Evolutionary conservation across 768 basidiomycete genomes (phyloP), one percentile per base, ranked within the genome.

Genomic region (Leucocoprinus birnbaumii): DNA sequence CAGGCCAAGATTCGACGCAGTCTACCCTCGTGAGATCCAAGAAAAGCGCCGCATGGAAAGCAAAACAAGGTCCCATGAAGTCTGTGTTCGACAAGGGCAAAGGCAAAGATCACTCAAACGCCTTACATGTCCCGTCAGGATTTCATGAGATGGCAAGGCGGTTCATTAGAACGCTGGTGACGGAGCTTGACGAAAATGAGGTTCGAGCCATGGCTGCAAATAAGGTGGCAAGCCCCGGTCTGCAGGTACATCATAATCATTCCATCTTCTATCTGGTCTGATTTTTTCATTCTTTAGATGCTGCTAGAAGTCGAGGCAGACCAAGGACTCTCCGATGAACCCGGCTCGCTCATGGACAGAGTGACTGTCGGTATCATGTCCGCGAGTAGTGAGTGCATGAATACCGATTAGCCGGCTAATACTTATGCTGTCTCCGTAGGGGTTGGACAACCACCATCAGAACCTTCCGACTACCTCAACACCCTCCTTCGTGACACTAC

Each of bases 401-500:
- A 86, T 76, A 27, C 40, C 19, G 42, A 42, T 38, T 53, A 41
- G 25, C 47, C 13, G n/a, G 27, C 31, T 26, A n/a, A 44, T 27
- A n/a, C 37, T 60, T 8, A 60, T 42, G 10, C 4, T 21, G 35
- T 24, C 10, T 18, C 2, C 24, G 37, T 26, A 57, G 58, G 51
- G 24, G 55, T 44, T 21, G 55, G 51, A 24, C 42, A 24, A 24
- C 18, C 37, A 8, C 58, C 45, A 2, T 46, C 48, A 16, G 81
- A 85, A 57, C 72, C 80, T 10, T 87, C 88, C 0, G 90, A 94
- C 65, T 98, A 87, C 68, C 73, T 97, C 49, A 80, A 81, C 9
- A 89, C 90, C 1, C 79, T 97, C 11, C 77, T 97, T 16, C 82
- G 91, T 47, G 92, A 95, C 63, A 82, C 86, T 2, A 92, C 91